Base-by-base conservation (phyloP, 257 asterid genomes). In the Nicotiana knightiana region DNA sequence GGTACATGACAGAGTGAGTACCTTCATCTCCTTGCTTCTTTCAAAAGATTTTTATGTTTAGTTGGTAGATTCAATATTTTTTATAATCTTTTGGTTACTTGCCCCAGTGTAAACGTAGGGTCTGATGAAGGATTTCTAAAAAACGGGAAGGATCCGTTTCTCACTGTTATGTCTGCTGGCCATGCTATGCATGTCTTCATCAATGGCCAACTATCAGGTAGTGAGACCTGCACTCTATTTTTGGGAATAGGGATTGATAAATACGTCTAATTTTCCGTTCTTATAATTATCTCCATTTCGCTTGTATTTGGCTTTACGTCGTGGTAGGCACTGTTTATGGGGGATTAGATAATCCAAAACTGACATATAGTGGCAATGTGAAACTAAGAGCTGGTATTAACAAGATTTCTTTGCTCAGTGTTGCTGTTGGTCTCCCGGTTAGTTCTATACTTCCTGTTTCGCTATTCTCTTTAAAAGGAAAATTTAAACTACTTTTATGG, bases 401-500 rank as follows among this genome's bases (percentile, higher is more conserved):
- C 96, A 92, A 90, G 88, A 89, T 94, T 61, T 91, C 97, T 63
- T 77, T 94, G 51, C 97, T 93, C 24, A 94, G 97, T 32, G 97
- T 88, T 58, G 53, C 97, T 67, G 93, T 94, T 68, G 98, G 98
- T 64, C 89, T 93, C 33, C 90, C 97, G 86, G 98, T 95, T 81
- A 87, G 97, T 87, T 83, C 73, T 26, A 21, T 21, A 24, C 81
- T 53, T 37, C 59, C 11, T 35, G 32, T 79, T 43, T 64, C 21
- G 61, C 54, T 53, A 53, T n/a, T 48, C 68, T 81, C 57, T 8
- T 33, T 53, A 24, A 62, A 76, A 17, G 43, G 67, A 54, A 2
- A 15, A 55, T 15, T 46, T 8, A 28, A 61, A 75, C 28, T 16
- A 53, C 28, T 16, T 53, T 71, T 35, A 18, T 15, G 24, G 37